Evolutionary conservation across 805 yeast species (phyloP).

Genomic region (Lachancea mirantina): DNA sequence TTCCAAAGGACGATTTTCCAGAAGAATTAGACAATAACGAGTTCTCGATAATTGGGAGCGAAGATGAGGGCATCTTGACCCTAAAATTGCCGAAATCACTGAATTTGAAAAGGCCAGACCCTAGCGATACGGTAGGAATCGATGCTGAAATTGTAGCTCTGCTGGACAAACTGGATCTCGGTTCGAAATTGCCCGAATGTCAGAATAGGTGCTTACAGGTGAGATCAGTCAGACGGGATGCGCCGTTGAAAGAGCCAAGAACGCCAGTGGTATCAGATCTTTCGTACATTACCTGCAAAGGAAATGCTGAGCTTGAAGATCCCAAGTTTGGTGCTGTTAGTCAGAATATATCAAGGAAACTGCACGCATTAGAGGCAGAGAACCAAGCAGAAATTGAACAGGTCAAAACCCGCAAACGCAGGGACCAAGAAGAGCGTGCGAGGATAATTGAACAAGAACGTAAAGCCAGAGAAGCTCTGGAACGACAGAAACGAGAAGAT

Average conservation of each 20-base stretch:
- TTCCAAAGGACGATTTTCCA: slow-evolving; percentile 7
- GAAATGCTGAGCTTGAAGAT: no score
- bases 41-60: slow-evolving; percentile 10
- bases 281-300: no score
- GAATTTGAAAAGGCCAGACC: slow-evolving; percentile 1
- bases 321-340: no score
- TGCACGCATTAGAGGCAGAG: slow-evolving; percentile 4
- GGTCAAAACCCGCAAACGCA: slow-evolving; percentile 6
- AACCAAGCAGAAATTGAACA: slow-evolving; percentile 12
- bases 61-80: slow-evolving; percentile 17
- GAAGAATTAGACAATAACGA: slow-evolving; percentile 9
- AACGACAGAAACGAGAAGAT: slow-evolving; percentile 12
- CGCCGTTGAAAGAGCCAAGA: no score
- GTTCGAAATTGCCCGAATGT: slow-evolving; percentile 14
- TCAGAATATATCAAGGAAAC: slow-evolving; percentile 1
- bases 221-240: no score
- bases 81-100: slow-evolving; percentile 12
- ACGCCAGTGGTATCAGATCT: no score
- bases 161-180: slow-evolving; percentile 12
- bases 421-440: slow-evolving; percentile 11
- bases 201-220: no score
- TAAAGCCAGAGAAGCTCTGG: slow-evolving; percentile 15
- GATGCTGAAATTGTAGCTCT: slow-evolving; percentile 14
- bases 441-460: slow-evolving; percentile 14
- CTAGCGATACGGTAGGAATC: slow-evolving; percentile 4